These are phyloP conservation scores for Beauveria scarabaeidicola DNA, from an alignment of 2,329 filamentous ascomycete genomes.

Conservation along the genomic window DNA sequence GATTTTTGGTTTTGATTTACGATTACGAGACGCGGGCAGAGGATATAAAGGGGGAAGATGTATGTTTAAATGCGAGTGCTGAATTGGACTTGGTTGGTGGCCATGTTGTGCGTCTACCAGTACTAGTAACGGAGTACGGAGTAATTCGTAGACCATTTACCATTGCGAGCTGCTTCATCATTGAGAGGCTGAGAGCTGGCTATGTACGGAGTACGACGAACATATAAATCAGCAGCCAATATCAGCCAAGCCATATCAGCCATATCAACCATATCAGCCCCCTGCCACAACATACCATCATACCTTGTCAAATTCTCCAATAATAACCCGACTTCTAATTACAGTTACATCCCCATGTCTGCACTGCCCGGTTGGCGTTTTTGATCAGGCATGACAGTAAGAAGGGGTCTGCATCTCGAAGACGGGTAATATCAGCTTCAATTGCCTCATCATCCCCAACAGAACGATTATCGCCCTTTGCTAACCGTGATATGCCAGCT, in stretches of 20 bases:
- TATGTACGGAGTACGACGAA: too few relatives aligned
- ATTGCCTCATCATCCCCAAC: background rate
- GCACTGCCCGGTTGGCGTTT: background rate
- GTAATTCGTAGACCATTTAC: too few relatives aligned
- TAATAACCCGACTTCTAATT: background rate
- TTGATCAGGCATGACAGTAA: background rate
- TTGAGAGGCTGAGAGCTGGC: background rate
- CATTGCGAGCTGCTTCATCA: too few relatives aligned
- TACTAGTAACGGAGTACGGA: too few relatives aligned
- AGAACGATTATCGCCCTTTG: background rate
- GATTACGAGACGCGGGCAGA: background rate
- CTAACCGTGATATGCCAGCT: too few relatives aligned
- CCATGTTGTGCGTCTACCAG: background rate
- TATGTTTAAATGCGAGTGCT: background rate
- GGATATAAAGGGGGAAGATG: background rate
- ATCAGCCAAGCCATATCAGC: too few relatives aligned
- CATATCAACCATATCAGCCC: too few relatives aligned
- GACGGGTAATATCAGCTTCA: background rate
- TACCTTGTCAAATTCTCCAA: background rate
- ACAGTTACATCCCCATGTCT: background rate
- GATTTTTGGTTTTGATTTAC: conserved; percentile 1
- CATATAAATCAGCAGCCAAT: background rate
- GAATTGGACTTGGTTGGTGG: background rate
- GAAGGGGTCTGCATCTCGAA: background rate
- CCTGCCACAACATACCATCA: background rate